Conservation (phyloP, 208 protist genomes). For the Crithidia brevicula region DNA sequence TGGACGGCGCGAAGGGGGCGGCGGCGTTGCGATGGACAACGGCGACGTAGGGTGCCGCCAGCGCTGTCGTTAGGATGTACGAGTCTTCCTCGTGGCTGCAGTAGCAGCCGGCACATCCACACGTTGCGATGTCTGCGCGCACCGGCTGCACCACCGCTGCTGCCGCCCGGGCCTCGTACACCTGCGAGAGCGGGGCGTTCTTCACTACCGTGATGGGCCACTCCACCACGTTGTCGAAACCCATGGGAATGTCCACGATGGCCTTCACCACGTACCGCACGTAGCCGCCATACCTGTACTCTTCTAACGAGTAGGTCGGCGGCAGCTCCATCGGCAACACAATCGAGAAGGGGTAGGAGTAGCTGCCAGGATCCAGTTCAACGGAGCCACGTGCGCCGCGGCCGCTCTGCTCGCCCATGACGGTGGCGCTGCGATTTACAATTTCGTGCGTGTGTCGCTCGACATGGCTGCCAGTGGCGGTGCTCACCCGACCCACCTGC, state of each 20-base stretch:
- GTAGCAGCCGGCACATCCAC: not conserved
- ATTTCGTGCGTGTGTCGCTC: no score
- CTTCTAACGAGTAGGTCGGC: slow-evolving; percentile 4
- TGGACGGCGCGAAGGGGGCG: not conserved
- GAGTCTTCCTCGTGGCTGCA: not conserved
- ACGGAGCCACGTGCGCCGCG: not conserved
- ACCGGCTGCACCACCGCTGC: not conserved
- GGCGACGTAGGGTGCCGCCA: not conserved
- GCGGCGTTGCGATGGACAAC: not conserved
- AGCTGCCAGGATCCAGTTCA: slow-evolving; percentile 15
- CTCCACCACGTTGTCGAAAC: not conserved
- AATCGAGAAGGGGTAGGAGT: slow-evolving; percentile 16
- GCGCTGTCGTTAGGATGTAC: not conserved
- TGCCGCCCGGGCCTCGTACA: not conserved
- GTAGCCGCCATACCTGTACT: not conserved
- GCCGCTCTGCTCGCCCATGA: not conserved
- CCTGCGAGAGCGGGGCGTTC: not conserved
- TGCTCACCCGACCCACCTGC: no score
- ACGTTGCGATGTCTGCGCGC: not conserved
- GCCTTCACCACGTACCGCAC: not conserved
- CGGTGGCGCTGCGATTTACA: not conserved
- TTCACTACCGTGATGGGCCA: not conserved
- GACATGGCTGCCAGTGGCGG: no score
- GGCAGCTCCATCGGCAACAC: not conserved
- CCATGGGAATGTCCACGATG: not conserved